A percentile compares a stretch with the other conserved stretches of the same genome.
Evolutionary conservation across 805 yeast species (phyloP).

Genomic region (Lipomyces anomalus): DNA sequence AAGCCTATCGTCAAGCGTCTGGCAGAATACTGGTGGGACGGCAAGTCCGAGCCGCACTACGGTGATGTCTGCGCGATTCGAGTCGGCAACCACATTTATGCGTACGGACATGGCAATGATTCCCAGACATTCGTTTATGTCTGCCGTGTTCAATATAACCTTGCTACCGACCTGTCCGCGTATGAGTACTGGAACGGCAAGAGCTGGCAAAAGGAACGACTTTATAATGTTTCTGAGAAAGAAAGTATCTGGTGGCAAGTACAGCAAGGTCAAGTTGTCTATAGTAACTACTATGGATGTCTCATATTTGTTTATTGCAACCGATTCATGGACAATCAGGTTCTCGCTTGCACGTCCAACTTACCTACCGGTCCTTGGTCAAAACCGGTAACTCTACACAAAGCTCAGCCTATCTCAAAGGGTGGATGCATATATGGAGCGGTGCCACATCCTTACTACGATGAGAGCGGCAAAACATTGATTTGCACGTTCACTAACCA

Average conservation of each 20-base stretch:
- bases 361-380: conserved; percentile 5
- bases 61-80: not conserved
- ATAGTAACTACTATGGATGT: not conserved
- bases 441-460: conserved; percentile 1
- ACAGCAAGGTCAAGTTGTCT: conserved; percentile 1
- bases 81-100: conserved; percentile 1
- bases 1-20: not conserved
- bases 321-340: conserved; percentile 1
- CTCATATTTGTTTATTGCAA: conserved; percentile 1
- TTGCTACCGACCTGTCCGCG: not conserved
- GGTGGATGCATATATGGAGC: not conserved
- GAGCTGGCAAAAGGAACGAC: not conserved
- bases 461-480: conserved; percentile 3
- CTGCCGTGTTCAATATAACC: not conserved
- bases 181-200: conserved; percentile 4
- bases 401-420: not conserved
- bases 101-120: conserved; percentile 6
- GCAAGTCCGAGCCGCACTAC: conserved; percentile 1
- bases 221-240: conserved; percentile 2
- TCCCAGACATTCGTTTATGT: not conserved
- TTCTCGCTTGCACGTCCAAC: not conserved
- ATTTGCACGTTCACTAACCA: conserved; percentile 1
- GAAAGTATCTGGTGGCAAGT: conserved; percentile 1
- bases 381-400: not conserved
- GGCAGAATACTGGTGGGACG: conserved; percentile 5